phyloP scores from a whole-genome alignment of 768 basidiomycete genomes.

The Tulasnella sp. region DNA sequence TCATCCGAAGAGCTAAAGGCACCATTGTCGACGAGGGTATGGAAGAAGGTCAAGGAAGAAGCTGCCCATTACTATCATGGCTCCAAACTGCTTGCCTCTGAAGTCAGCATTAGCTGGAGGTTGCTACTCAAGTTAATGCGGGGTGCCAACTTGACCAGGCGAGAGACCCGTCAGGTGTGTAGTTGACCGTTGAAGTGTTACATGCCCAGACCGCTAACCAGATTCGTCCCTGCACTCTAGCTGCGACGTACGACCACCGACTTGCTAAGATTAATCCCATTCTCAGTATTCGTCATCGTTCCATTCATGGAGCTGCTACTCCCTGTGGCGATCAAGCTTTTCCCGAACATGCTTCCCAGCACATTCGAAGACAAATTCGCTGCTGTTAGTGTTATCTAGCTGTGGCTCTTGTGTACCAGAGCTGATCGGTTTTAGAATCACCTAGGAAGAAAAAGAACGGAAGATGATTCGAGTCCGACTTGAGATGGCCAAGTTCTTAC shows the following conservation, averaged over 20 bases:
- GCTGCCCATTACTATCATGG: conserved; percentile 96
- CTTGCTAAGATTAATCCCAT: conserved; percentile 83
- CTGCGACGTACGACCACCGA: conserved; percentile 89
- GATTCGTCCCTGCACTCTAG: conserved; percentile 32
- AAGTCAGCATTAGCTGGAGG: conserved; percentile 79
- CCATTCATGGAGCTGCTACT: conserved; percentile 98
- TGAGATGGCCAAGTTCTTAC: conserved; percentile 99
- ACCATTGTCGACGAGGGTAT: conserved; percentile 41
- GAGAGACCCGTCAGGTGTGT: conserved; percentile 83
- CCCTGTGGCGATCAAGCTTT: conserved; percentile 90
- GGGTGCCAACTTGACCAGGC: conserved; percentile 79
- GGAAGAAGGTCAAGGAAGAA: conserved; percentile 94
- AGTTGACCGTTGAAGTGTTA: background rate
- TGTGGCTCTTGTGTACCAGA: background rate
- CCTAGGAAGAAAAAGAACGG: conserved; percentile 90
- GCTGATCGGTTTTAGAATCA: no score
- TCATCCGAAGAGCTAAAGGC: conserved; percentile 22
- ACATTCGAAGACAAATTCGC: conserved; percentile 98
- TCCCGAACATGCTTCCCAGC: conserved; percentile 97
- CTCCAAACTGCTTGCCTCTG: conserved; percentile 83
- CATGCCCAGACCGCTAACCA: background rate
- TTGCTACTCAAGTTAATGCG: conserved; percentile 88
- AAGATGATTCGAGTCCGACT: conserved; percentile 88
- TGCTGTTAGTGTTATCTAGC: conserved; percentile 42
- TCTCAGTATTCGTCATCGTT: conserved; percentile 86